Base-by-base conservation (phyloP, 305 asterid species). In the Fraxinus baroniana region DNA sequence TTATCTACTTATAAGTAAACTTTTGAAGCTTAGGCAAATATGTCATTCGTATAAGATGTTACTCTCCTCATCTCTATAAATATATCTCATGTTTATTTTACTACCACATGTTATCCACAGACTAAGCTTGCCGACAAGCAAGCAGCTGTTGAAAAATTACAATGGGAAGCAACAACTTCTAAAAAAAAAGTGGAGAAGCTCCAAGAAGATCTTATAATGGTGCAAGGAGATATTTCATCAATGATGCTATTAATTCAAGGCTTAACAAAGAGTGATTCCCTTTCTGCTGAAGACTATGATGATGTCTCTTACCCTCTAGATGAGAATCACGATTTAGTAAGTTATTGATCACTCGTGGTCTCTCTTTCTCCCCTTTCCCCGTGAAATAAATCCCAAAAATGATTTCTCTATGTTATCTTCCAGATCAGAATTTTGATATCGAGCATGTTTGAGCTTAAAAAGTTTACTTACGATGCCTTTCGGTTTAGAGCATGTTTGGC, bases 91-190 rank as follows among this genome's bases (percentile, higher is more conserved):
- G n/a, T 10, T 41, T 76, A 79, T 71, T 76, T 36, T 18, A 6
- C 55, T 35, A 66, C 17, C 37, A 22, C 26, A 24, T 64, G 72
- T 20, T 72, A 78, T 55, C 78, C 37, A 49, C 88, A 96, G 99
- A 85, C 92, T 85, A 94, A 92, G 89, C 94, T 96, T 85, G 98
- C 99, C 5, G 97, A 96, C 92, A 94, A 93, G 89, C 99, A 90
- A 88, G 98, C 98, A 66, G 95, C 98, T 24, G 92, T 93, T 77
- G 98, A 96, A 80, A 96, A 91, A 83, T 86, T 96, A 88, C 92
- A 91, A 81, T 94, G 98, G 98, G 98, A 94, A 85, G 90, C 92
- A 37, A 90, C 75, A 85, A 90, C 93, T 72, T 90, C 99, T 78
- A 91, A 87, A 84, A 86, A 90, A 81, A 90, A 91, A 74, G 98